Evolutionary conservation across 805 yeast species (phyloP).

Genomic region (Sungouiozyma intestinalis): DNA sequence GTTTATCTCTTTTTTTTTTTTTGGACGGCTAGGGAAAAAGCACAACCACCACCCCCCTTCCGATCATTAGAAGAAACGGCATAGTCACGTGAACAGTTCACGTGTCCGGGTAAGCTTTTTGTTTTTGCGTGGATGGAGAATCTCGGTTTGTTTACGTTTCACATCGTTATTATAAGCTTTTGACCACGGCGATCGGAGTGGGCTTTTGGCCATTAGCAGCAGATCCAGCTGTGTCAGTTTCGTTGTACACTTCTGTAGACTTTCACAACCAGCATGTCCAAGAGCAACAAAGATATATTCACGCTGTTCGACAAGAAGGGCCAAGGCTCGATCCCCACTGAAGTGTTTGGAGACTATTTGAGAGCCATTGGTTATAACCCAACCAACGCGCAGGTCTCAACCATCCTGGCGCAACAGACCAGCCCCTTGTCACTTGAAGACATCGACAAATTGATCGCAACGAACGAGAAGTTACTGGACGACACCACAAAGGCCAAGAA

Average conservation of each 20-base stretch:
- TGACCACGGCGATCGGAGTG: too few relatives aligned
- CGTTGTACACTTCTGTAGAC: not conserved
- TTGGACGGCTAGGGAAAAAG: too few relatives aligned
- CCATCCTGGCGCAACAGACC: slow-evolving; percentile 5
- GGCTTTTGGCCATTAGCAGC: not conserved
- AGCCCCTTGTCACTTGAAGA: slow-evolving; percentile 20
- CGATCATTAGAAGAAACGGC: too few relatives aligned
- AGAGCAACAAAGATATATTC: slow-evolving; percentile 72
- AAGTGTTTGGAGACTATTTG: slow-evolving; percentile 81
- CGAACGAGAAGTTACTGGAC: slow-evolving; percentile 19
- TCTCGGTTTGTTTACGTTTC: too few relatives aligned
- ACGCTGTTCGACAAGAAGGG: slow-evolving; percentile 95
- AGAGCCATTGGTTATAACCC: slow-evolving; percentile 99
- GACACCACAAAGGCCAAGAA: slow-evolving; percentile 26
- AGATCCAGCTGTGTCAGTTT: not conserved
- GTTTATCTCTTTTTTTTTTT: too few relatives aligned
- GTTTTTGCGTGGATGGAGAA: too few relatives aligned
- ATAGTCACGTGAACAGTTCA: too few relatives aligned
- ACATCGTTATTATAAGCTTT: too few relatives aligned
- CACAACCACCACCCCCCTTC: too few relatives aligned
- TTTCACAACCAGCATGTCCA: slow-evolving; percentile 3
- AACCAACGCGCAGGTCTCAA: slow-evolving; percentile 42
- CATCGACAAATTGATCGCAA: slow-evolving; percentile 16
- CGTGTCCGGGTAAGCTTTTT: too few relatives aligned
- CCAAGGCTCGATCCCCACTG: slow-evolving; percentile 77